Conservation (phyloP, 1,139 yeast species). For the Suhomyces yuchorum region DNA sequence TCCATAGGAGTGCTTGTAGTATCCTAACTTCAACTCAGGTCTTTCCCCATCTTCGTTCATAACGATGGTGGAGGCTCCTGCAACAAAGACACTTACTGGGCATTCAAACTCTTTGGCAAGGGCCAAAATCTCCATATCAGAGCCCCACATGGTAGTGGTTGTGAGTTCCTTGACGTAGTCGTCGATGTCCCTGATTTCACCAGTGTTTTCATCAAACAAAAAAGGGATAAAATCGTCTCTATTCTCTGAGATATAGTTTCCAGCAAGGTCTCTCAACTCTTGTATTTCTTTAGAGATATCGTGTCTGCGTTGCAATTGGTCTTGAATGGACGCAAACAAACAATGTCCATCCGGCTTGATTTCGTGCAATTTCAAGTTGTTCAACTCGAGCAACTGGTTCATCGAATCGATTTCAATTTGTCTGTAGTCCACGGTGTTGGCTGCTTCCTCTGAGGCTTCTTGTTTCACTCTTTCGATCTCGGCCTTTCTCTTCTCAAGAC, state of each 20-base stretch:
- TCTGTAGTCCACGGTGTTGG: conserved; percentile 63
- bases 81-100: conserved; percentile 74
- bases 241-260: conserved; percentile 61
- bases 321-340: conserved; percentile 80
- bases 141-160: conserved; percentile 91
- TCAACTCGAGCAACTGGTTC: conserved; percentile 49
- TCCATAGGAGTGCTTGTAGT: conserved; percentile 82
- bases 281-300: conserved; percentile 42
- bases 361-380: conserved; percentile 57
- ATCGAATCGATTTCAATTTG: conserved; percentile 71
- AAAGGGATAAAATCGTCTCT: conserved; percentile 79
- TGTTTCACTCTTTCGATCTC: conserved; percentile 62
- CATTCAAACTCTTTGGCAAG: conserved; percentile 66
- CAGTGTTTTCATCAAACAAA: conserved; percentile 73
- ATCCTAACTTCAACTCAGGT: conserved; percentile 68
- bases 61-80: conserved; percentile 61
- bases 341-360: conserved; percentile 95
- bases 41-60: conserved; percentile 43
- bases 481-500: conserved; percentile 73
- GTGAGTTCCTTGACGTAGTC: conserved; percentile 71
- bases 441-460: conserved; percentile 75
- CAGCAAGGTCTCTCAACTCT: conserved; percentile 66
- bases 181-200: conserved; percentile 61
- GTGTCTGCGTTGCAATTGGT: conserved; percentile 66
- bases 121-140: conserved; percentile 88